Evolutionary conservation across 768 basidiomycete genomes (phyloP), one percentile per base, ranked within the genome.

Genomic region (Mrakia frigida): DNA sequence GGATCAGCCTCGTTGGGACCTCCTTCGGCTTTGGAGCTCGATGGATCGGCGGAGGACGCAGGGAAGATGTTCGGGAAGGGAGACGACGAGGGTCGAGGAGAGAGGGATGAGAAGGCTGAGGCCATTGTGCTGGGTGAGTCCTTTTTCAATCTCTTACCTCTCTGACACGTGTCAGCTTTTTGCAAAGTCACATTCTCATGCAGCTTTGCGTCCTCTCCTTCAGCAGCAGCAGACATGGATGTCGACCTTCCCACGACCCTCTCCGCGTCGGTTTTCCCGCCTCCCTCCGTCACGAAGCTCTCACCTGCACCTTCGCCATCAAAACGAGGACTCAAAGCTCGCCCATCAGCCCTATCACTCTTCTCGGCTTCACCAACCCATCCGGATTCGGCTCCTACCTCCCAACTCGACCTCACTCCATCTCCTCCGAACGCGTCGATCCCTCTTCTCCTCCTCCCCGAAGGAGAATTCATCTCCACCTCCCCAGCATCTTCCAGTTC

Each of bases 381-480:
- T 18, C 31, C 61, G 33, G 61, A 35, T 35, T 23, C 35, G 16
- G 31, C 61, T 21, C 9, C 31, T 10, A 63, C 31, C 7, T 33
- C 61, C 10, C n/a, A 63, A 63, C 28, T 63, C 61, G 61, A 63
- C 35, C 61, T 63, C 61, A 33, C 61, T 21, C 61, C 61, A 5
- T 37, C 61, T 1, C 61, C 61, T 1, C 61, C 61, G 14, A 63
- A n/a, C n/a, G 61, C 61, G 61, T 28, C 61, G n/a, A 37, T 63
- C 25, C 61, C 61, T 31, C 61, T 63, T 2, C 61, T 63, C 16
- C 61, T 63, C 35, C 61, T 63, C 28, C 61, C 61, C 61, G 61
- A 63, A 31, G 61, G 35, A 33, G 61, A 63, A 33, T 16, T 33
- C 61, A 9, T 37, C 3, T 63, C 61, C 61, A 21, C 31, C 61